Evolutionary conservation across 257 asterid genomes (phyloP), one percentile per base, ranked within the genome.

Genomic region (Ligustrum vulgare): DNA sequence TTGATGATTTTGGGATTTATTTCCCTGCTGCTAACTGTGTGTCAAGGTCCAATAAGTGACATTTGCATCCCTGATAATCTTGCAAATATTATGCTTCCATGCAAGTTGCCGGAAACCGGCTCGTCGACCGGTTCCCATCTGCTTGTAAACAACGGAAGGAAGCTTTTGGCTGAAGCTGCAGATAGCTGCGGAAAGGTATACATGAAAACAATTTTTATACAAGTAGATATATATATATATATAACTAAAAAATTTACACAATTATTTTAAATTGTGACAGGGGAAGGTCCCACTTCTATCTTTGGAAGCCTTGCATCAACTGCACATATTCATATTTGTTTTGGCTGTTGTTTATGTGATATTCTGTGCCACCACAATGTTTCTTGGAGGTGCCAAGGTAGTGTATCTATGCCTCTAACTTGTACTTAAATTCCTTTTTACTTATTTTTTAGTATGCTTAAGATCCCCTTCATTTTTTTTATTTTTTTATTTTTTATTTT

Each of bases 1-100:
- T 75, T 94, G 87, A 94, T 94, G 99, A 91, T 94, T 76, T 65
- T 89, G 93, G 98, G 98, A 68, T 94, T 94, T 31, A 88, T 94
- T 77, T 92, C 98, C 28, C 90, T 94, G 22, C 83, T 94, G 6
- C 67, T 94, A 45, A 91, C 95, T 75, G 98, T 86, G 41, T 82
- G 83, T 34, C 98, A 94, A 89, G 84, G 89, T 1, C 68, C 71
- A 9, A 85, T 89, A 78, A 89, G 93, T 82, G 22, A 70, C 0
- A 31, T 92, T 36, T 94, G 98, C 78, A 79, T 94, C 72, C 94
- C 96, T 63, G 69, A 31, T 7, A 70, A 77, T 75, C 77, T 87
- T 66, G 84, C 92, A 70, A 80, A 72, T 60, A 49, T 77, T 77
- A 94, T 94, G 98, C 97, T 94, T 62, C 97, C 98, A 23, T 94